Evolutionary conservation across 495 filamentous ascomycete genomes (phyloP), one percentile per base, ranked within the genome.

Genomic region (Tetracladium marchalianum): DNA sequence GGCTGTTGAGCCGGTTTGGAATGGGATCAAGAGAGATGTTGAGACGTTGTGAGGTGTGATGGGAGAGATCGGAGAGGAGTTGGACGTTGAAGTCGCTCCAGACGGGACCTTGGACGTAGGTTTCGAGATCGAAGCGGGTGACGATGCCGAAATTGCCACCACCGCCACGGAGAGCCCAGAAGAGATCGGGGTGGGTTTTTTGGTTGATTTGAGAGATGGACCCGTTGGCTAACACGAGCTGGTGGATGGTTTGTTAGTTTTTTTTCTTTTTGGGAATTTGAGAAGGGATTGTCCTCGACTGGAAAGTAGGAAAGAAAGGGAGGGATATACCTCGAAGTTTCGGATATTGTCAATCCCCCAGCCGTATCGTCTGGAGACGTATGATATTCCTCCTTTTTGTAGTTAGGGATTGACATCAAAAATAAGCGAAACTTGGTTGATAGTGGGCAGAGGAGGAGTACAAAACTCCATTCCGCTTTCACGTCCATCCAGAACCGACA

Each of bases 61-160:
- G 22, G 22, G 22, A 37, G 16, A 44, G 16, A 22, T 48, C 45
- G 17, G 37, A 41, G 45, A 42, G 36, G 7, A 41, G 13, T 22
- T 33, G 38, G 6, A 18, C 31, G 22, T 42, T 48, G 9, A 31
- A 15, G 10, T 38, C 45, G 11, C 39, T 31, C 39, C 39, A 41
- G 19, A 41, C 13, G 6, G 13, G 22, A n/a, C 32, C 32, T n/a
- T 40, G 11, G 17, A 64, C 54, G 39, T 73, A 70, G 0, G 75
- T 73, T 12, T 34, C 36, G 1, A 48, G 43, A 39, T 75, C 66
- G 37, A 70, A 73, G 15, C 62, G 63, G 1, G 76, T 78, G 3
- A 78, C 69, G 19, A 78, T 66, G 0, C 73, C 75, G 47, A 75
- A 75, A 54, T 78, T 77, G 51, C 58, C 67, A 3, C 60, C 45